Evolutionary conservation across 148 eudicot genomes (phyloP), one percentile per base, ranked within the genome.

Genomic region (Camellia lanceoleosa): DNA sequence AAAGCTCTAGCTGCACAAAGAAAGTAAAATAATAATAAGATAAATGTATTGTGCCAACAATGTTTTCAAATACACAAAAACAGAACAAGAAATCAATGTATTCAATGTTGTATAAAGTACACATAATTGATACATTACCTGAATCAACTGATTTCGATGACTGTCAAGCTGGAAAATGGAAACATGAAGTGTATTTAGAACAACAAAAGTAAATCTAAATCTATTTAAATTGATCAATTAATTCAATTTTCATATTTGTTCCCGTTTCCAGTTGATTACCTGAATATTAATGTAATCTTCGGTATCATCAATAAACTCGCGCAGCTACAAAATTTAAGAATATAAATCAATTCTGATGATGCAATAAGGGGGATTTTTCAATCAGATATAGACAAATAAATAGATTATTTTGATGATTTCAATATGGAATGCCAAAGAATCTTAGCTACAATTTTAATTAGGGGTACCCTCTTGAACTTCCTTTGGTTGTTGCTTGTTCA

Each of bases 251-350:
- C 10, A 49, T 18, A 13, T 3, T 19, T 18, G 30, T 3, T 19
- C 54, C 51, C 60, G 70, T 56, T 67, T 70, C 51, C 12, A 59
- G 44, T 38, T 69, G 18, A 56, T 71, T 73, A 88, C 93, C 93
- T 90, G 93, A 75, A 90, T 90, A 82, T 90, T 90, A 52, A 90
- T 90, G 86, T 90, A 90, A 87, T 90, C 93, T 70, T 90, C 93
- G 9, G 93, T 90, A 64, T 90, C 93, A 78, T 90, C 91, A 74
- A 90, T 88, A 76, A 85, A 90, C 81, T 90, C 93, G 38, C 93
- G 91, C 74, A 90, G 88, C 93, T 90, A 88, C 89, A 88, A 80
- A 83, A 75, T 14, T 58, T 18, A 3, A 52, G 18, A 15, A 51
- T 3, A 8, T 46, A 9, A 8, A 12, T 74, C 49, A 30, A 58